Evolutionary conservation across 140 eudicot genomes (phyloP).

Genomic region (Flaveria floridana): DNA sequence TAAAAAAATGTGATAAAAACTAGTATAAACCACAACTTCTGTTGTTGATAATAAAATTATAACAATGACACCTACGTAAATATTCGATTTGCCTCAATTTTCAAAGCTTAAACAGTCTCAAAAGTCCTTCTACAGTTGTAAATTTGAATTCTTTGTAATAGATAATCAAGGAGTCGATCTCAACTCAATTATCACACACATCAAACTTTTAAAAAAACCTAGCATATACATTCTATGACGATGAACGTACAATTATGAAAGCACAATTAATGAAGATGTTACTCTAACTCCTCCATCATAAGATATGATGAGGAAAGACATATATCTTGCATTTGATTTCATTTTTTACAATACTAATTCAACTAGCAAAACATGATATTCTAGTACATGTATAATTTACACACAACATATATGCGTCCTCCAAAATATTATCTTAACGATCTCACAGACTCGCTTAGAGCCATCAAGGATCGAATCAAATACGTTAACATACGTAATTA

Average conservation of each 20-base stretch:
- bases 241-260: neutral
- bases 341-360: slow-evolving; percentile 15
- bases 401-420: slow-evolving; percentile 25
- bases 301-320: slow-evolving; percentile 15
- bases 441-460: slow-evolving; percentile 21
- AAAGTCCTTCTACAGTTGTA: slow-evolving; percentile 27
- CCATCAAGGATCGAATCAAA: slow-evolving; percentile 26
- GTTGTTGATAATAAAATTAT: neutral
- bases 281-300: slow-evolving; percentile 20
- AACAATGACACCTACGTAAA: slow-evolving; percentile 1
- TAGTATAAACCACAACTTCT: neutral
- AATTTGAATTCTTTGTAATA: neutral
- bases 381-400: slow-evolving; percentile 35
- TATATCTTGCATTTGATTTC: slow-evolving; percentile 25
- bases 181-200: neutral
- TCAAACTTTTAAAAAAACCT: neutral
- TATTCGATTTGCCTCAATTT: slow-evolving; percentile 29
- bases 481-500: neutral
- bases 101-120: slow-evolving; percentile 18
- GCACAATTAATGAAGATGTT: neutral
- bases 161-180: neutral
- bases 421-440: slow-evolving; percentile 26
- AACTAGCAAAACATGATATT: slow-evolving; percentile 23
- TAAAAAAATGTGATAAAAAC: neutral
- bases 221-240: neutral